Percentiles rank a stretch among this genome's conserved stretches.
phyloP scores from a whole-genome alignment of 257 asterid species.

The Haberlea rhodopensis region DNA sequence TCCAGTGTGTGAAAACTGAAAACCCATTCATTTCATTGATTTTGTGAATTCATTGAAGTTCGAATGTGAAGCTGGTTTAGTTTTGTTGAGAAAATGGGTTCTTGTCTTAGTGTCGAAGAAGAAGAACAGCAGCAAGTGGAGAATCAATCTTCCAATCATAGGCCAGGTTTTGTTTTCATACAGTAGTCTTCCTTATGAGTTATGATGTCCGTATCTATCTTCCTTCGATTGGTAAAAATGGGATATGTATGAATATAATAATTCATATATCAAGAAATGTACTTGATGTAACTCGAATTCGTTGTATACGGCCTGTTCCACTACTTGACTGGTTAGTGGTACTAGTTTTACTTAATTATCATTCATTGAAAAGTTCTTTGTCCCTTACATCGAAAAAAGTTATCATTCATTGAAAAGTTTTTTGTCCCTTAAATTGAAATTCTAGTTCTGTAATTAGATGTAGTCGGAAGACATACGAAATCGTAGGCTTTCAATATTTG shows the following conservation, averaged over 20 bases:
- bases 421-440: no score
- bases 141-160: not conserved
- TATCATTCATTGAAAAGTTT: not conserved
- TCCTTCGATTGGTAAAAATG: not conserved
- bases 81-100: not conserved
- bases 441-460: not conserved
- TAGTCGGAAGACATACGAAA: not conserved
- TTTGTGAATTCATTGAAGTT: not conserved
- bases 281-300: no score
- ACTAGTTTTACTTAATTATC: not conserved
- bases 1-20: slow-evolving; percentile 24
- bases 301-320: not conserved
- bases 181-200: no score
- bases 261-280: not conserved
- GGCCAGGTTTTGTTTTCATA: not conserved
- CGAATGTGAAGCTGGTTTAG: not conserved
- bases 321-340: not conserved
- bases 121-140: not conserved
- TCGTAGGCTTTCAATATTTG: not conserved
- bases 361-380: not conserved
- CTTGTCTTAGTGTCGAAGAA: not conserved
- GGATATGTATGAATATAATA: not conserved
- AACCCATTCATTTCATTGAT: slow-evolving; percentile 24
- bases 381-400: no score
- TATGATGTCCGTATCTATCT: not conserved